phyloP scores from a whole-genome alignment of 1,284 basidiomycete genomes.

The Amylostereum areolatum region DNA sequence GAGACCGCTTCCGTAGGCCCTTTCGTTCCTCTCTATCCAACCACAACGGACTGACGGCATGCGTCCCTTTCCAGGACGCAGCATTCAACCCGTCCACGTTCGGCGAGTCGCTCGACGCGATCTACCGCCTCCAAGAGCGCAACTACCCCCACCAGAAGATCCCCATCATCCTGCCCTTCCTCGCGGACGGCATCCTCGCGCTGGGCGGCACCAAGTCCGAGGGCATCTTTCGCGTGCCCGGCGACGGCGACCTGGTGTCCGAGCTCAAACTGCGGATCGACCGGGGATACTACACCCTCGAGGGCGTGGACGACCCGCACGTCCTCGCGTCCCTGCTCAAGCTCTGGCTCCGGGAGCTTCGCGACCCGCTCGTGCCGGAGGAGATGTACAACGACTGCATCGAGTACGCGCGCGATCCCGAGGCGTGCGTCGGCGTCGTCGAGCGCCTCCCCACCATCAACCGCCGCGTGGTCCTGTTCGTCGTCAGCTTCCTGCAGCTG shows the following conservation, averaged over 20 bases:
- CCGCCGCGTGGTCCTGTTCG: constrained; percentile 76
- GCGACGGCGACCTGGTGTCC: constrained; percentile 80
- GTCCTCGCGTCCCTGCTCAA: constrained; percentile 86
- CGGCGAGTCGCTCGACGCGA: constrained; percentile 79
- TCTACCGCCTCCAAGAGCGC: constrained; percentile 77
- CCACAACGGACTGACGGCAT: neutral
- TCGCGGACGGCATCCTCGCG: constrained; percentile 84
- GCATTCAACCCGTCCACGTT: constrained; percentile 93
- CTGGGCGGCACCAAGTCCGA: constrained; percentile 79
- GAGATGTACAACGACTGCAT: constrained; percentile 87
- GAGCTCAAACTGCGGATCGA: constrained; percentile 86
- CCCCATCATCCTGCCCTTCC: constrained; percentile 88
- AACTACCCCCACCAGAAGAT: constrained; percentile 81
- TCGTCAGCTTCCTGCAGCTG: constrained; percentile 84
- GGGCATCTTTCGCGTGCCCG: constrained; percentile 88
- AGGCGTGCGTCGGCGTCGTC: constrained; percentile 69
- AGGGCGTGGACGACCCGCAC: constrained; percentile 83
- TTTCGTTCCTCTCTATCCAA: neutral
- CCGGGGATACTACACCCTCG: constrained; percentile 83
- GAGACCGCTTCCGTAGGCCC: constrained; percentile 74
- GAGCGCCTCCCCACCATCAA: constrained; percentile 77
- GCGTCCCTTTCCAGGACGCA: constrained; percentile 54
- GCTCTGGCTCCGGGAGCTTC: constrained; percentile 86
- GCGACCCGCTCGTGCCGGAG: constrained; percentile 81
- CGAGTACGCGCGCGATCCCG: constrained; percentile 57